phyloP scores from a whole-genome alignment of 257 asterid genomes.

The Voacanga thouarsii region DNA sequence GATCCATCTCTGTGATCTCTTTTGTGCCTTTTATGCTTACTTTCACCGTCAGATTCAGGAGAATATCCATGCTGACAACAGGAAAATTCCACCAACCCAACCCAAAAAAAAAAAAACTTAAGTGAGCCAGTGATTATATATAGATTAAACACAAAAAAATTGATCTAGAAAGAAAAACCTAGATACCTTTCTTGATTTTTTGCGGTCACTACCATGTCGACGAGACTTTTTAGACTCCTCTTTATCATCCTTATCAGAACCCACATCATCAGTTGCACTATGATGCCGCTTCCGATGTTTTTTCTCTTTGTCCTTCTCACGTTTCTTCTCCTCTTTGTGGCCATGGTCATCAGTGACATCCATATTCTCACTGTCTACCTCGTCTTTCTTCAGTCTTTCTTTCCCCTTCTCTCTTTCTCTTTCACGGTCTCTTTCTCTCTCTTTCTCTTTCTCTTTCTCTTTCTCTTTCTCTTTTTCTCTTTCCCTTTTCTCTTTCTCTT shows the following conservation, averaged over 20 bases:
- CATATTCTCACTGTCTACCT: slow-evolving; percentile 47
- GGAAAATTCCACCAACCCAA: background rate
- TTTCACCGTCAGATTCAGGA: slow-evolving; percentile 88
- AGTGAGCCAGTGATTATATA: background rate
- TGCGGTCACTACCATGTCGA: slow-evolving; percentile 88
- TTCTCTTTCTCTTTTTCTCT: slow-evolving; percentile 58
- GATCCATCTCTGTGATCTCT: slow-evolving; percentile 69
- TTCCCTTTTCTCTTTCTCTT: slow-evolving; percentile 50
- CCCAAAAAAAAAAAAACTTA: background rate
- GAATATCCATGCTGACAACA: slow-evolving; percentile 70
- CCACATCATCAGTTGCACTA: slow-evolving; percentile 62
- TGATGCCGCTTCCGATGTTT: slow-evolving; percentile 89
- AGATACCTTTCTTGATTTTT: slow-evolving; percentile 87
- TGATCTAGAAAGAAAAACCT: background rate
- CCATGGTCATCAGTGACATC: slow-evolving; percentile 51
- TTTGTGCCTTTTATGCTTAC: slow-evolving; percentile 70
- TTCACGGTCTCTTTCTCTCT: slow-evolving; percentile 62
- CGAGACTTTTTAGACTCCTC: slow-evolving; percentile 77
- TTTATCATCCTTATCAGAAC: slow-evolving; percentile 84
- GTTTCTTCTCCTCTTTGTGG: slow-evolving; percentile 71
- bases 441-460: slow-evolving; percentile 41
- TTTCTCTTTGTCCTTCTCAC: slow-evolving; percentile 80
- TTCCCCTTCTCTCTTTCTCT: slow-evolving; percentile 68
- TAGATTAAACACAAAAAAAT: background rate
- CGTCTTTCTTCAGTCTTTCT: slow-evolving; percentile 64